phyloP scores from a whole-genome alignment of 108 stramenopile genomes.

The Pseudonitzschia pungens region DNA sequence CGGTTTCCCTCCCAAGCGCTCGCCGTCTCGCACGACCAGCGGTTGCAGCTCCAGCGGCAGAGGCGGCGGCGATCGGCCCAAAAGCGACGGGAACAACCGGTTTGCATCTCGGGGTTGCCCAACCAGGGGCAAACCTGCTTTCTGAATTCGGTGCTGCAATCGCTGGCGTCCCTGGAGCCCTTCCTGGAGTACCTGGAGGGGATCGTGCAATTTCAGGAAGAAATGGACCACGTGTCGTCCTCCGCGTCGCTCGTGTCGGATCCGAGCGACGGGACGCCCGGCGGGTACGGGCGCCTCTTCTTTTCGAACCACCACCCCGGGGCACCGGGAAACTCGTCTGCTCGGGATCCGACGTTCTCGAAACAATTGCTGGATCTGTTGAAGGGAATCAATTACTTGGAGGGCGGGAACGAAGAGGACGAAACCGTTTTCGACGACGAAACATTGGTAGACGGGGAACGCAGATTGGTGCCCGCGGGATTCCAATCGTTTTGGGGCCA shows the following conservation, averaged over 20 bases:
- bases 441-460: background rate
- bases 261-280: background rate
- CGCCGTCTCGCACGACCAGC: background rate
- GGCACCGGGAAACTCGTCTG: background rate
- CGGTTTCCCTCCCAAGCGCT: background rate
- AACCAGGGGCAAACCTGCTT: slow-evolving; percentile 86
- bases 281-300: background rate
- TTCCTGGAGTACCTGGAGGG: slow-evolving; percentile 57
- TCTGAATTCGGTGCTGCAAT: slow-evolving; percentile 75
- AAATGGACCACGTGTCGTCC: slow-evolving; percentile 6
- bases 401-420: background rate
- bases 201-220: slow-evolving; percentile 27
- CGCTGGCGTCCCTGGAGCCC: slow-evolving; percentile 63
- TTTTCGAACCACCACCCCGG: background rate
- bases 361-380: slow-evolving; percentile 34
- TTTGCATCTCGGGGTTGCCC: slow-evolving; percentile 47
- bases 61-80: background rate
- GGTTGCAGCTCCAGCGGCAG: background rate
- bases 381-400: slow-evolving; percentile 34
- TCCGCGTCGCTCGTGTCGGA: background rate
- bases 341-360: slow-evolving; percentile 1
- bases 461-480: background rate
- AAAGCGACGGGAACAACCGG: background rate
- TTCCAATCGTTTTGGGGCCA: slow-evolving; percentile 4
- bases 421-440: background rate